Evolutionary conservation across 2,329 filamentous ascomycete genomes (phyloP).

Genomic region (Alternaria atra): DNA sequence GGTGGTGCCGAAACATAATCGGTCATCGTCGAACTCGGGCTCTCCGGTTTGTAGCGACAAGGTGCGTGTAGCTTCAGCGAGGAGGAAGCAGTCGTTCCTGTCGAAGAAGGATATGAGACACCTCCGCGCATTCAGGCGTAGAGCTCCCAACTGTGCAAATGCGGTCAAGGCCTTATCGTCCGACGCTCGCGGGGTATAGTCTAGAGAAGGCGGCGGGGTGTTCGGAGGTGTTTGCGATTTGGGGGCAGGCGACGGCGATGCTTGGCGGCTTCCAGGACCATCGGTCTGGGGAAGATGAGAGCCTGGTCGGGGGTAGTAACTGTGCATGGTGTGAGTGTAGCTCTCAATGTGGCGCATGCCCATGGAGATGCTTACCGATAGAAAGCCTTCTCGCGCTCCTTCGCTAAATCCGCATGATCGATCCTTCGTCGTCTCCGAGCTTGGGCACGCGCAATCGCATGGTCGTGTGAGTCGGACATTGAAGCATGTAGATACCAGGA

Average conservation of each 20-base stretch:
- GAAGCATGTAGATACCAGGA: slow-evolving; percentile 11
- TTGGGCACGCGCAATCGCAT: slow-evolving; percentile 21
- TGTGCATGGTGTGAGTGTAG: slow-evolving; percentile 12
- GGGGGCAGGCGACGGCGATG: slow-evolving; percentile 27
- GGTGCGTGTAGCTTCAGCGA: slow-evolving; percentile 48
- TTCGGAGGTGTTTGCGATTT: slow-evolving; percentile 21
- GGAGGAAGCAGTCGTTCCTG: slow-evolving; percentile 47
- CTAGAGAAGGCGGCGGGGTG: slow-evolving; percentile 22
- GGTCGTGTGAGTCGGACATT: slow-evolving; percentile 23
- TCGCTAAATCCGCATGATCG: slow-evolving; percentile 38
- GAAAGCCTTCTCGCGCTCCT: slow-evolving; percentile 45
- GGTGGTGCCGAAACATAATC: slow-evolving; percentile 45
- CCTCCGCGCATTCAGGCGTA: slow-evolving; percentile 47
- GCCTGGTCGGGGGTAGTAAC: slow-evolving; percentile 33
- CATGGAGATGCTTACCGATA: slow-evolving; percentile 35
- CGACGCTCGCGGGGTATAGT: slow-evolving; percentile 25
- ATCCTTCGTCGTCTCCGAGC: slow-evolving; percentile 30
- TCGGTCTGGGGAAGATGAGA: slow-evolving; percentile 38
- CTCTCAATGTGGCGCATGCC: background rate
- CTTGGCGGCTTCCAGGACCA: slow-evolving; percentile 25
- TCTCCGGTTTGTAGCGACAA: slow-evolving; percentile 40
- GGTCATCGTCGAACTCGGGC: slow-evolving; percentile 38
- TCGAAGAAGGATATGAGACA: slow-evolving; percentile 53
- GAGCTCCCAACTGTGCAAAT: slow-evolving; percentile 51
- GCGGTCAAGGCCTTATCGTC: slow-evolving; percentile 50